Evolutionary conservation across 805 yeast genomes (phyloP), one percentile per base, ranked within the genome.

Genomic region (Metschnikowia kofuensis): DNA sequence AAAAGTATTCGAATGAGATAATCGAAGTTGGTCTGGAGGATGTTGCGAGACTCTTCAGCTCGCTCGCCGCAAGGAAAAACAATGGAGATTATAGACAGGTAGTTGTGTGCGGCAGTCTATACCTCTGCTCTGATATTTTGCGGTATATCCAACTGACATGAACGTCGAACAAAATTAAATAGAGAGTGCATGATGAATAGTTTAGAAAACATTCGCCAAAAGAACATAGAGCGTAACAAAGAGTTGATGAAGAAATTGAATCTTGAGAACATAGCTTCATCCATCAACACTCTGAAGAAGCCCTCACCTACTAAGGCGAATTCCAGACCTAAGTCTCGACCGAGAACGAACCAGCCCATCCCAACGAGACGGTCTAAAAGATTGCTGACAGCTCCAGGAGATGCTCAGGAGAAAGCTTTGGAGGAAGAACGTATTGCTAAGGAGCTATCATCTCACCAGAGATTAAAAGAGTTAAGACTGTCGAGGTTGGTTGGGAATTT

Each of bases 141-240:
- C 60, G 75, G 16, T 54, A 48, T 44, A 38, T 27, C 14, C 43
- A 27, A 12, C 27, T 37, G n/a, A 35, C 50, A 38, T 36, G 16
- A 43, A n/a, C 14, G 38, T 50, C 42, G 47, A 40, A 31, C n/a
- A n/a, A 12, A 34, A 34, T 31, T 34, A 49, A 15, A 32, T 13
- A 31, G 16, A 35, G n/a, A 21, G n/a, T 42, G 30, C 38, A 21
- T 14, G 8, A 45, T 45, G 48, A 32, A 30, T 6, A 40, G 38
- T 42, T 39, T 54, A 27, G 56, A 54, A 38, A 39, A 41, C 40
- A 42, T 52, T n/a, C 38, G 60, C 32, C 43, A 34, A 28, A 88
- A 81, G 50, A 89, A 89, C 62, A 94, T 92, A 51, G 87, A 83
- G 54, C 75, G 98, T 43, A 94, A 92, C 67, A 82, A 83, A 63